Percentiles rank a stretch among this genome's conserved stretches.
Conservation (phyloP, 2,329 filamentous ascomycete genomes). For the Penicillium crustosum region DNA sequence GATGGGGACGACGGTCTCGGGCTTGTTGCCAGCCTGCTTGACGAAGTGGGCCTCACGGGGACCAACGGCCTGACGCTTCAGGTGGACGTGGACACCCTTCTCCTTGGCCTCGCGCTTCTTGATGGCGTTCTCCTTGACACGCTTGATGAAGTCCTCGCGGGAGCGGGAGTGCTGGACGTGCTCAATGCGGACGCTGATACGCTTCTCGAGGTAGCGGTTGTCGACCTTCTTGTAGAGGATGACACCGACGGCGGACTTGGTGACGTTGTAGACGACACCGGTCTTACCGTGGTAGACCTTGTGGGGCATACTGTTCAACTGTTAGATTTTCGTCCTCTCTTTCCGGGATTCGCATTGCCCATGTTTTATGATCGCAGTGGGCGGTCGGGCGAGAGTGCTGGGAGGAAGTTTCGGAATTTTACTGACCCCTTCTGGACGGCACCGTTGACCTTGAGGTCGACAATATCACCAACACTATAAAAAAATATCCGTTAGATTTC, state of each 20-base stretch:
- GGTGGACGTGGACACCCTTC: slow-evolving; percentile 79
- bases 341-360: slow-evolving; percentile 1
- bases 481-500: slow-evolving; percentile 46
- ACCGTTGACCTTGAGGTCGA: slow-evolving; percentile 98
- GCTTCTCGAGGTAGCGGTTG: slow-evolving; percentile 99
- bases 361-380: slow-evolving; percentile 5
- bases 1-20: slow-evolving; percentile 87
- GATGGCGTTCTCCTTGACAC: slow-evolving; percentile 94
- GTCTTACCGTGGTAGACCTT: slow-evolving; percentile 99
- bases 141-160: slow-evolving; percentile 91
- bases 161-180: slow-evolving; percentile 94
- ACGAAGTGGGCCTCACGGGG: slow-evolving; percentile 81
- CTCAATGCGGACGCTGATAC: slow-evolving; percentile 98
- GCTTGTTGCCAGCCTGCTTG: slow-evolving; percentile 75
- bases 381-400: slow-evolving; percentile 1
- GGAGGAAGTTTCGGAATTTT: slow-evolving; percentile 25
- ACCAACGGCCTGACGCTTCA: slow-evolving; percentile 84
- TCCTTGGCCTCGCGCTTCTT: slow-evolving; percentile 92
- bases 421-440: slow-evolving; percentile 95
- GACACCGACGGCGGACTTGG: slow-evolving; percentile 94
- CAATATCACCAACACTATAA: slow-evolving; percentile 88
- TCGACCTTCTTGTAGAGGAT: slow-evolving; percentile 99
- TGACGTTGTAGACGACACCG: slow-evolving; percentile 97
- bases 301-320: slow-evolving; percentile 78
- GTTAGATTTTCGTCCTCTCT: slow-evolving; percentile 23